Conservation (phyloP, 2,329 filamentous ascomycete genomes). For the Trichothecium roseum region DNA sequence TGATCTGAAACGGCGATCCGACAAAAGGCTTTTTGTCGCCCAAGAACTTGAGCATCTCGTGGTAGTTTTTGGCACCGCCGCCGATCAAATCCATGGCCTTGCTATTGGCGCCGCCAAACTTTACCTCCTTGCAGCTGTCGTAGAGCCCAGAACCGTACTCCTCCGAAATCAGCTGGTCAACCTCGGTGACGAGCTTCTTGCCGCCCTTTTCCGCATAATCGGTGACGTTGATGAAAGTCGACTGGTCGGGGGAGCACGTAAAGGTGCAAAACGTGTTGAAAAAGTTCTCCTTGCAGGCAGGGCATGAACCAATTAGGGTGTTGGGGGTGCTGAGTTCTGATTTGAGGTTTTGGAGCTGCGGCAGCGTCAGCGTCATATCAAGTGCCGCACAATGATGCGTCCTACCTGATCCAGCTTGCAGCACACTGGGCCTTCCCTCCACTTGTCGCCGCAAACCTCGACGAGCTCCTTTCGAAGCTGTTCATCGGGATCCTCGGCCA, state of each 20-base stretch:
- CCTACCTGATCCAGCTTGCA: slow-evolving; percentile 69
- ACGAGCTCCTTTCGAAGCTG: slow-evolving; percentile 69
- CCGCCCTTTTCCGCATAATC: slow-evolving; percentile 51
- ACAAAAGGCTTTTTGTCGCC: slow-evolving; percentile 76
- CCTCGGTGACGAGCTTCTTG: slow-evolving; percentile 65
- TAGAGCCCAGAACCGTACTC: slow-evolving; percentile 83
- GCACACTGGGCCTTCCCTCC: slow-evolving; percentile 76
- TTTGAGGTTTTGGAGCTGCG: slow-evolving; percentile 65
- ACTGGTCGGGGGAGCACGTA: slow-evolving; percentile 95
- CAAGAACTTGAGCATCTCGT: slow-evolving; percentile 78
- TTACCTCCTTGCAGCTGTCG: slow-evolving; percentile 97
- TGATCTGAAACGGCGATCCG: slow-evolving; percentile 96
- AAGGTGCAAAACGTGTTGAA: slow-evolving; percentile 98
- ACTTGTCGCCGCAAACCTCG: slow-evolving; percentile 76
- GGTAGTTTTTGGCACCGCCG: slow-evolving; percentile 85
- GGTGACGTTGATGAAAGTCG: slow-evolving; percentile 89
- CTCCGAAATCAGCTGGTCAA: slow-evolving; percentile 81
- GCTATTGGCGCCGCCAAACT: slow-evolving; percentile 88
- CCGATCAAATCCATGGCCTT: slow-evolving; percentile 95
- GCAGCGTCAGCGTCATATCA: not conserved
- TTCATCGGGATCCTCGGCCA: slow-evolving; percentile 63
- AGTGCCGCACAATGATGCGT: not conserved
- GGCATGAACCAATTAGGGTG: slow-evolving; percentile 83
- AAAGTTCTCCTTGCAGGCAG: slow-evolving; percentile 96
- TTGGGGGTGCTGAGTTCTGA: slow-evolving; percentile 80